These are phyloP conservation scores for Eurotiales sp. DNA, from an alignment of 2,329 filamentous ascomycete species.

Conservation along the genomic window DNA sequence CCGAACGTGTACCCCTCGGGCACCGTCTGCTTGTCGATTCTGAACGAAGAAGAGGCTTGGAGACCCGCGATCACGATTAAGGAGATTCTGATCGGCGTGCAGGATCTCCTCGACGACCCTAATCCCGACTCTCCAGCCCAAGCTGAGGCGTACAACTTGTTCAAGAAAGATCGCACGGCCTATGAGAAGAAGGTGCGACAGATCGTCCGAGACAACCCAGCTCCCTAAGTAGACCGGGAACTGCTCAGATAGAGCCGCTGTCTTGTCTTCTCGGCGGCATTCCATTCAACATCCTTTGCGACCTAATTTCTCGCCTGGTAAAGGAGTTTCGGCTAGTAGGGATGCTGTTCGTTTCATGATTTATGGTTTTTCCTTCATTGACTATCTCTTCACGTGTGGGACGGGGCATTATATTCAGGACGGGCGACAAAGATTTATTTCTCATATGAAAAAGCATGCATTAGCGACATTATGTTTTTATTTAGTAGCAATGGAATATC, in stretches of 20 bases:
- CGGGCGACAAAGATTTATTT: neutral
- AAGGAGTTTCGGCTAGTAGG: neutral
- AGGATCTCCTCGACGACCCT: conserved; percentile 91
- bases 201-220: conserved; percentile 85
- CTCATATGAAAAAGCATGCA: neutral
- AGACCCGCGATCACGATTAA: conserved; percentile 98
- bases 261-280: neutral
- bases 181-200: conserved; percentile 86
- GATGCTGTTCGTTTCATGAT: neutral
- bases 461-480: neutral
- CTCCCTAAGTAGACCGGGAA: conserved; percentile 54
- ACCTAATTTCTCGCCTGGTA: neutral
- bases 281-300: neutral
- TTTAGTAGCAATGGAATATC: neutral
- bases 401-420: no score
- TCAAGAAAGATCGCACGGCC: conserved; percentile 80
- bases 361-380: neutral
- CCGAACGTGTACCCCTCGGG: conserved; percentile 98
- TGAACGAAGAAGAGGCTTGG: conserved; percentile 99
- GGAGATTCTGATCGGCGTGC: conserved; percentile 92
- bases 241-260: neutral
- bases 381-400: neutral
- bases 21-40: conserved; percentile 92
- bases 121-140: conserved; percentile 97
- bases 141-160: conserved; percentile 94